A percentile compares a stretch with the other conserved stretches of the same genome.
Evolutionary conservation across 1,284 basidiomycete genomes (phyloP).

Genomic region (Taiwanofungus camphoratus): DNA sequence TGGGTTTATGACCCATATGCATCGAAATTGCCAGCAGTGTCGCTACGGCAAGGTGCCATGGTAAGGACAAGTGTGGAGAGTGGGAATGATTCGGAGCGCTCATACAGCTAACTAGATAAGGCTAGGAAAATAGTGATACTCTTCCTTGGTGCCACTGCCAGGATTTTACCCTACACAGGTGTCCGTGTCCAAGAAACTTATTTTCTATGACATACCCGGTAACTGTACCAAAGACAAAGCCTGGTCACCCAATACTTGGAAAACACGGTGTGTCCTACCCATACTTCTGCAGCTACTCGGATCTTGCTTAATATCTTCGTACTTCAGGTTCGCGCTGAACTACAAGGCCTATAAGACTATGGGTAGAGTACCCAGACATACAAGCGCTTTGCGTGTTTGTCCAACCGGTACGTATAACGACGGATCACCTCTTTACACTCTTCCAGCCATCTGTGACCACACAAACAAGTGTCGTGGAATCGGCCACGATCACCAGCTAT

Average conservation of each 20-base stretch:
- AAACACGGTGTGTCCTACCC: constrained; percentile 20
- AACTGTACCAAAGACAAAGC: constrained; percentile 12
- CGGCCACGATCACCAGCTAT: constrained; percentile 27
- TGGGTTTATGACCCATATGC: no score
- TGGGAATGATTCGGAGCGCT: no score
- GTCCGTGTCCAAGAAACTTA: no score
- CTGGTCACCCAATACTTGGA: constrained; percentile 29
- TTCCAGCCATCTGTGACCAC: constrained; percentile 30
- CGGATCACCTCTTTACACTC: constrained; percentile 26
- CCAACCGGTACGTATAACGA: constrained; percentile 19
- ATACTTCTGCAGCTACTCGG: no score
- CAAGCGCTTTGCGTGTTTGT: constrained; percentile 20
- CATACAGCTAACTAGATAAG: no score
- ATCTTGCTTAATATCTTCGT: not conserved
- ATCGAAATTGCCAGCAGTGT: no score
- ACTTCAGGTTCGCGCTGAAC: constrained; percentile 29
- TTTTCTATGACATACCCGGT: constrained; percentile 27
- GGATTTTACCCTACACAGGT: no score
- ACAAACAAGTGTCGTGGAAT: constrained; percentile 26
- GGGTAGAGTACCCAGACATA: constrained; percentile 35
- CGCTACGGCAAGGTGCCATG: no score
- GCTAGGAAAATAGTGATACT: no score
- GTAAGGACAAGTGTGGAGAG: no score
- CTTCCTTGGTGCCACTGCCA: no score
- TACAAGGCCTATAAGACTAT: constrained; percentile 34